Evolutionary conservation across 2,329 filamentous ascomycete species (phyloP).

Genomic region (Pyricularia grisea): DNA sequence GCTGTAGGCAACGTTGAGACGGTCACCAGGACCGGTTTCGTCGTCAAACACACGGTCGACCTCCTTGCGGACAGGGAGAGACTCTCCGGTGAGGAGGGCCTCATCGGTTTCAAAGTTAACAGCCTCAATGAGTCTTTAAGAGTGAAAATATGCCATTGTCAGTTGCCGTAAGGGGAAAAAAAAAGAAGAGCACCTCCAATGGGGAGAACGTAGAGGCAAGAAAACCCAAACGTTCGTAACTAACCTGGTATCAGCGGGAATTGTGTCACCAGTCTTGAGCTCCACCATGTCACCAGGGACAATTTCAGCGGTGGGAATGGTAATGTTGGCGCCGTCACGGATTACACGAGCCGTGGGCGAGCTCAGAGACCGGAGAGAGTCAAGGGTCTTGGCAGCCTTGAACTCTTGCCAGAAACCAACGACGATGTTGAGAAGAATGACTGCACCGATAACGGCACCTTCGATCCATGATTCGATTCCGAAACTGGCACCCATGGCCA

Average conservation of each 20-base stretch:
- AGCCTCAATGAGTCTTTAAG: constrained; percentile 30
- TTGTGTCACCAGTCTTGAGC: constrained; percentile 34
- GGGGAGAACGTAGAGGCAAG: too few relatives aligned
- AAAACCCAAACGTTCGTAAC: neutral
- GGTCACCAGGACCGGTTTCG: constrained; percentile 48
- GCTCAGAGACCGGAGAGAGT: constrained; percentile 37
- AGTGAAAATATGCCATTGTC: constrained; percentile 6
- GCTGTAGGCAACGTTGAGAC: constrained; percentile 52
- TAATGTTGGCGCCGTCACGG: constrained; percentile 35
- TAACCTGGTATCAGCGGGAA: constrained; percentile 26
- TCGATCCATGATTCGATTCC: constrained; percentile 43
- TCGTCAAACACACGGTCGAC: constrained; percentile 35
- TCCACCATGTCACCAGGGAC: constrained; percentile 50
- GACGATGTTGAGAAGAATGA: constrained; percentile 41
- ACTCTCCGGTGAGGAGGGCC: constrained; percentile 53
- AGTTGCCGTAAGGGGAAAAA: neutral
- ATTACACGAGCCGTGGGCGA: constrained; percentile 39
- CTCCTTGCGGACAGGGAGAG: constrained; percentile 46
- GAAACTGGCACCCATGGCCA: constrained; percentile 40
- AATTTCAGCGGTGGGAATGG: constrained; percentile 41
- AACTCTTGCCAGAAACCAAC: constrained; percentile 46
- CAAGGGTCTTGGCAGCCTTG: constrained; percentile 42
- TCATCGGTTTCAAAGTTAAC: constrained; percentile 52
- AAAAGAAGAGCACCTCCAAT: too few relatives aligned
- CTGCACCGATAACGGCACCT: constrained; percentile 40